Base-by-base conservation (phyloP, 192 early-diverging fungal species). In the Oehlia diaphana region DNA sequence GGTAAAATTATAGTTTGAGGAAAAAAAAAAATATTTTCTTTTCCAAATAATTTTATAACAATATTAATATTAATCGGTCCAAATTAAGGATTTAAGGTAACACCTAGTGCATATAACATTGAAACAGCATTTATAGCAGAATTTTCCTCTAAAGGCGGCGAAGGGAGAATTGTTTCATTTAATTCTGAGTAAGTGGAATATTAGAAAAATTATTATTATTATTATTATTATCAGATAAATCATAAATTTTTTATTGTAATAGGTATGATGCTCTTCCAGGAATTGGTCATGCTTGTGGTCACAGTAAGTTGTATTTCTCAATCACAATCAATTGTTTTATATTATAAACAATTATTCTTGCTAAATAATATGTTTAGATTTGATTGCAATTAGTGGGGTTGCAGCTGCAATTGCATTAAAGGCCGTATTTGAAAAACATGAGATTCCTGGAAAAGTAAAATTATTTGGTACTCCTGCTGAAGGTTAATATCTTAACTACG, bases 391-490 rank as follows among this genome's bases (percentile, higher is more conserved):
- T 35, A 68, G 66, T 9, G 66, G 66, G 14, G 83, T 95, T 8
- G 91, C 89, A 14, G 84, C 90, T 39, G 91, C 91, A 19, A 47
- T 92, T 19, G 88, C 86, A 35, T 81, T 87, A 31, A 73, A 26
- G 58, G 1, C 70, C 26, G 70, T 72, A 26, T n/a, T 72, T 72
- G 70, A 72, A 78, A 84, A 83, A 53, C 67, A 53, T n/a, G 76
- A 63, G 2, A 77, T 92, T 58, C 77, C 85, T 68, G 93, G 90
- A 23, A 86, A 86, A 9, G 85, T 95, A 42, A 87, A 87, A 70
- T 75, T 96, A 68, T 91, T 91, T 81, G 95, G 94, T 33, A 93
- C 93, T 16, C 94, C 95, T 9, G 93, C 91, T 9, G 93, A 95
- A 84, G 88, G 86, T 81, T 33, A 10, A 62, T 68, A 72, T 72